Percentiles rank a stretch among this genome's conserved stretches.
Evolutionary conservation across 1,139 yeast genomes (phyloP).

Genomic region (Meyerozyma athensensis): DNA sequence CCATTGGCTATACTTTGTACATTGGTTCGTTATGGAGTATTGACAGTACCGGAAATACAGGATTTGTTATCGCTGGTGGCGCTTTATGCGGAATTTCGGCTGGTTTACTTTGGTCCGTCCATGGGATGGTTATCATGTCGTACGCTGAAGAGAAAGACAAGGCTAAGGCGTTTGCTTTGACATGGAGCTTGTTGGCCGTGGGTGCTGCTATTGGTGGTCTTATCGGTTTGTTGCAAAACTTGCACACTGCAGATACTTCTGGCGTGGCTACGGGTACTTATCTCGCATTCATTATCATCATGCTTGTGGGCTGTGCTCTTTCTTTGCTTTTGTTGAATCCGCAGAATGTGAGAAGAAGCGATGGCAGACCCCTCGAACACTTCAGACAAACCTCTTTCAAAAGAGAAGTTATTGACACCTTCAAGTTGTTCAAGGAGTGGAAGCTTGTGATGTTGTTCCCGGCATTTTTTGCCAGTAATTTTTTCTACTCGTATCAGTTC

Average conservation of each 20-base stretch:
- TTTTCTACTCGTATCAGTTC: constrained; percentile 11
- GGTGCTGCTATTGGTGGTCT: constrained; percentile 4
- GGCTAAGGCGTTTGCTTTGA: constrained; percentile 3
- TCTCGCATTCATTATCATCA: constrained; percentile 3
- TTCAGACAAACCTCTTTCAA: constrained; percentile 3
- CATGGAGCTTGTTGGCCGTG: constrained; percentile 3
- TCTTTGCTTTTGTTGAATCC: constrained; percentile 3
- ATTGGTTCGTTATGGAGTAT: constrained; percentile 7
- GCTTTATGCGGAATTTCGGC: constrained; percentile 4
- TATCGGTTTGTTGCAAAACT: constrained; percentile 2
- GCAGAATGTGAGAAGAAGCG: constrained; percentile 2
- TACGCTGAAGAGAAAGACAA: constrained; percentile 4
- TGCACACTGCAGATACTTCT: constrained; percentile 3
- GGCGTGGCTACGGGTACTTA: constrained; percentile 4
- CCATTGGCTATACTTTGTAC: constrained; percentile 7
- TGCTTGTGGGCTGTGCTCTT: constrained; percentile 3
- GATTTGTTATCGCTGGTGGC: constrained; percentile 6
- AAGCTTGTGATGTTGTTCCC: constrained; percentile 9
- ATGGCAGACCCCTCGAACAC: constrained; percentile 2
- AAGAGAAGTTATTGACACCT: constrained; percentile 8
- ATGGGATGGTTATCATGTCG: constrained; percentile 5
- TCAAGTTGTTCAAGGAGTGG: constrained; percentile 7
- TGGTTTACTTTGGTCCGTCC: constrained; percentile 4
- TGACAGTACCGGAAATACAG: constrained; percentile 7
- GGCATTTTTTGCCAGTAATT: constrained; percentile 9